Evolutionary conservation across 164 flowering plant genomes (phyloP), one percentile per base, ranked within the genome.

Genomic region (Stephania cephalantha): DNA sequence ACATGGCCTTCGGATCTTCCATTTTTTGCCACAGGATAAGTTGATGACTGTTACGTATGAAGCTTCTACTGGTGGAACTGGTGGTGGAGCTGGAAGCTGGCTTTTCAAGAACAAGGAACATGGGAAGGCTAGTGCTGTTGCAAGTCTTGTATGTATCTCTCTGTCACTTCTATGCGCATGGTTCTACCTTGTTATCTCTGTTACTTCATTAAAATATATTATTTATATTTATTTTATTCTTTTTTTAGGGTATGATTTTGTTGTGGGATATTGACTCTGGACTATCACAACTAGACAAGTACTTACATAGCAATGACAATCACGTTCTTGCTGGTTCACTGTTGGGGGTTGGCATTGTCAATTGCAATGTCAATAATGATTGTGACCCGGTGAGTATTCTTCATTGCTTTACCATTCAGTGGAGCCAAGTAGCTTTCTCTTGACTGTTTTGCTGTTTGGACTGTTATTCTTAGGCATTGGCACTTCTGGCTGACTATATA

Each of bases 71-170:
- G 88, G 92, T 79, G 86, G 90, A 73, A 75, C 42, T 35, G 42
- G 42, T 2, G 4, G 3, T 35, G 42, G 42, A 35, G 81, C 95
- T 8, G 91, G 92, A 81, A 89, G 85, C 77, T 96, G 99, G 99
- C 94, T 96, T 73, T 96, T 90, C 78, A 96, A 96, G 81, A 94
- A 96, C 79, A 96, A 94, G 82, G 99, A 96, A 74, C 98, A 96
- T 78, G 99, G 99, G 79, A 96, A 92, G 79, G 82, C 91, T 74
- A 96, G 99, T 86, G 99, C 99, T 80, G 98, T 97, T n/a, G 99
- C 98, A 35, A 96, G 99, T 87, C 82, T 94, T 90, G 99, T 96
- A 84, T 79, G 84, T 73, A 13, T 58, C 61, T 61, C 58, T 18
- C 0, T 13, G 25, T 58, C n/a, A 7, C 58, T 70, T 45, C 12